phyloP scores from a whole-genome alignment of 2,329 filamentous ascomycete genomes.

The Malbranchea zuffiana region DNA sequence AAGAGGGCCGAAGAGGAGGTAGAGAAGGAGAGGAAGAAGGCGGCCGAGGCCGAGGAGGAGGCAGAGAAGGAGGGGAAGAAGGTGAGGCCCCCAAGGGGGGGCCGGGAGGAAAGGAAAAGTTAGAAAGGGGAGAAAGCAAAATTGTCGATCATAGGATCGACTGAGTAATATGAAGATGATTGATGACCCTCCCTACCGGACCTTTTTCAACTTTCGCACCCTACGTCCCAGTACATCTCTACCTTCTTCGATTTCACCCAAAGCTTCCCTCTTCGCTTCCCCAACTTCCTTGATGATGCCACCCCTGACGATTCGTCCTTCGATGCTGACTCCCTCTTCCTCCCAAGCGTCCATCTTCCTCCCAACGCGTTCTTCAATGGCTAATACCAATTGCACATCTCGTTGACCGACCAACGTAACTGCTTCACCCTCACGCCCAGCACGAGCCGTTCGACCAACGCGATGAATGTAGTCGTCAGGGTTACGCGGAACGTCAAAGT shows the following conservation, averaged over 20 bases:
- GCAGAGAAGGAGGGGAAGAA: background rate
- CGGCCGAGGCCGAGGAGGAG: background rate
- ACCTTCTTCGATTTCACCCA: conserved; percentile 83
- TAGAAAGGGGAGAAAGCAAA: background rate
- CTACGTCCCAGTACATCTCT: conserved; percentile 83
- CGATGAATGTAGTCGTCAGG: conserved; percentile 96
- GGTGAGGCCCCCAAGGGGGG: background rate
- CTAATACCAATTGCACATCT: conserved; percentile 80
- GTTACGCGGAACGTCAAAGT: conserved; percentile 92
- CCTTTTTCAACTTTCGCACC: conserved; percentile 39
- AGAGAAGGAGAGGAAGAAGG: conserved; percentile 6
- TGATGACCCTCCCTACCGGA: too few species aligned
- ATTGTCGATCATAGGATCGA: too few species aligned
- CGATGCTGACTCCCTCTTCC: conserved; percentile 89
- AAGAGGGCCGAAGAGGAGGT: too few species aligned
- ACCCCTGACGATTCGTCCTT: conserved; percentile 75
- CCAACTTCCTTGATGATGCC: conserved; percentile 71
- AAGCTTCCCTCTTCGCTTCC: conserved; percentile 89
- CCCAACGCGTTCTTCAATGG: conserved; percentile 73
- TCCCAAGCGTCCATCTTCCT: conserved; percentile 70
- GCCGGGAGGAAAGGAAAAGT: background rate
- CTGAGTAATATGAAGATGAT: too few species aligned
- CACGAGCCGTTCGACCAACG: conserved; percentile 88
- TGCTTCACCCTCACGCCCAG: conserved; percentile 69
- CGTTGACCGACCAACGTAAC: conserved; percentile 86